Conservation (phyloP, 2,329 filamentous ascomycete species). For the Exophiala sp. region DNA sequence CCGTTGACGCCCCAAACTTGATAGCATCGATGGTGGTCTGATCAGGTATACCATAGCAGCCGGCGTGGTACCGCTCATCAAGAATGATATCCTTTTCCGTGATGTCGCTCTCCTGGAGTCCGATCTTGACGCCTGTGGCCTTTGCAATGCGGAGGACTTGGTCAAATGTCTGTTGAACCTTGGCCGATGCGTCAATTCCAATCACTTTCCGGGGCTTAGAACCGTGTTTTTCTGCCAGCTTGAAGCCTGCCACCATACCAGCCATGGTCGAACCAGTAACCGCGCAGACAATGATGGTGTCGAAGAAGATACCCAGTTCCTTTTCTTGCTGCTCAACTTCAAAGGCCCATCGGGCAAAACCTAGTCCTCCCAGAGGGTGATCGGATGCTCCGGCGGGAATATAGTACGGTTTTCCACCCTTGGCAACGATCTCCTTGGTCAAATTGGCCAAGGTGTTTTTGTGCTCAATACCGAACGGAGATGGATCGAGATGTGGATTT, state of each 20-base stretch:
- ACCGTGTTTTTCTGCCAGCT: conserved; percentile 54
- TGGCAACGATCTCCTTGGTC: conserved; percentile 50
- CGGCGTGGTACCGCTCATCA: conserved; percentile 64
- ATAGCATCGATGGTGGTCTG: conserved; percentile 65
- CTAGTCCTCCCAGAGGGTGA: conserved; percentile 66
- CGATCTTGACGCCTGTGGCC: conserved; percentile 61
- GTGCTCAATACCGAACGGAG: conserved; percentile 65
- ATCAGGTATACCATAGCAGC: conserved; percentile 65
- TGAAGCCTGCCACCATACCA: conserved; percentile 71
- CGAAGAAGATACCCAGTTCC: conserved; percentile 61
- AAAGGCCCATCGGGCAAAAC: conserved; percentile 68
- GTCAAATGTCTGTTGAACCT: conserved; percentile 58
- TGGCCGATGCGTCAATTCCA: conserved; percentile 64
- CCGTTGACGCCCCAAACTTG: conserved; percentile 63
- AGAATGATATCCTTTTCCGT: conserved; percentile 61
- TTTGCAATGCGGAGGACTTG: conserved; percentile 66
- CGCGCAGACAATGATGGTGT: conserved; percentile 65
- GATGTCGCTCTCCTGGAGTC: conserved; percentile 58
- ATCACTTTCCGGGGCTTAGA: conserved; percentile 54
- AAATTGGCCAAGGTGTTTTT: conserved; percentile 58
- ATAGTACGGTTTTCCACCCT: conserved; percentile 64
- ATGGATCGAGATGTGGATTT: conserved; percentile 59
- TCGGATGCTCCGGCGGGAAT: conserved; percentile 70
- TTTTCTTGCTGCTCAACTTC: conserved; percentile 64
- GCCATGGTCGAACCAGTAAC: conserved; percentile 69